Base-by-base conservation (phyloP, 192 early-diverging fungal genomes). In the Thoreauomyces humboldtii region DNA sequence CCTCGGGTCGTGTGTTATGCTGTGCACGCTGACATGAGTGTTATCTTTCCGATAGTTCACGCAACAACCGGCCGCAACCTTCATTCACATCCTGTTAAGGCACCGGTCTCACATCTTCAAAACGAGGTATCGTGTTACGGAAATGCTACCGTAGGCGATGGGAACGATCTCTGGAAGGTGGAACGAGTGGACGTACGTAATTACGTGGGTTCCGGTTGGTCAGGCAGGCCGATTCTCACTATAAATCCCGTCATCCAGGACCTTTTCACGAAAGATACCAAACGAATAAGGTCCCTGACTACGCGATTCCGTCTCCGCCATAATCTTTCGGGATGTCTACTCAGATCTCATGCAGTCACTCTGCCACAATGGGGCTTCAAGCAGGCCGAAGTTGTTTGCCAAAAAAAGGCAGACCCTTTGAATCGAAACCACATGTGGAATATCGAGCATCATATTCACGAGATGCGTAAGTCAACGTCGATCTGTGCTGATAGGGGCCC, bases 351-450 rank as follows among this genome's bases (percentile, higher is more conserved):
- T 29, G 86, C 87, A 32, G 81, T 80, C 22, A 72, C 76, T 38
- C 80, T 98, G 34, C 96, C 96, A 9, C 81, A 95, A 72, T 99
- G 96, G 96, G 96, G 94, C 21, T 97, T 91, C 81, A 87, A 82
- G 67, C 96, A 99, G 78, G 77, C 83, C 21, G 96, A 98, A 64
- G 90, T 96, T 7, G 79, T 81, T 14, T 99, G 95, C 76, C 89
- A 96, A 58, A 82, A 86, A 55, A 73, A 77, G 15, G 86, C 86
- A 48, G 74, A 81, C n/a, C 21, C 62, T 41, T 31, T 36, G 2
- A 67, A 66, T 64, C 44, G 28, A 17, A 77, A 84, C 50, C 85
- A 88, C 34, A 79, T 90, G 66, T 98, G 96, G 96, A 96, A 95
- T 77, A 66, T 99, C 51, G 96, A 99, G 77, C 75, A 80, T 56